Evolutionary conservation across 1,284 basidiomycete genomes (phyloP), one percentile per base, ranked within the genome.

Genomic region (Austroboletus niveus): DNA sequence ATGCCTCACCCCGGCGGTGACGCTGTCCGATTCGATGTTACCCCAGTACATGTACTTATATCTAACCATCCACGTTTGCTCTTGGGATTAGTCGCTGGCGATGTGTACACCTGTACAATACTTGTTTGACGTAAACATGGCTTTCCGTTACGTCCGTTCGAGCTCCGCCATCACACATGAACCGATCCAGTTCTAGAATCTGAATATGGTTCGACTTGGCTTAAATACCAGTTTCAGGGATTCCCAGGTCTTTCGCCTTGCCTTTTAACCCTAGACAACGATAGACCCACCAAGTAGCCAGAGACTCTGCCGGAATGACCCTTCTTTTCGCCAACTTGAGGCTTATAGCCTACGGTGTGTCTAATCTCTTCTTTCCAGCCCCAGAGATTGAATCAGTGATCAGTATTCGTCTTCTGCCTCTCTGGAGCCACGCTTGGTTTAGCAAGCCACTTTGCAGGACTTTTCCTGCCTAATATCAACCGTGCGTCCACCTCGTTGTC

Each of bases 401-500:
- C 57, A 88, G 87, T 82, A 50, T 65, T 69, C 38, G 73, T 85
- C 10, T 76, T 88, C 55, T 57, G 84, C 52, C 72, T 86, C 47
- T 78, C 84, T 41, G 83, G 72, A n/a, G 75, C 78, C 30, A 83
- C 88, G 24, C 76, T 90, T 6, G 88, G 88, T 8, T 67, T 90
- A 35, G 72, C 81, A 5, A 81, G 78, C 7, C 80, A 87, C 65
- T 81, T 89, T 60, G 85, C 81, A 1, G 75, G 57, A 49, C 64
- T 84, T 39, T 90, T 89, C 66, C 70, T 88, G 36, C 85, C 85
- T 1, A 68, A 76, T 47, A 65, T 84, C 27, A 81, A 84, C 63
- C 74, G 87, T 89, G 60, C 49, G 80, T 73, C 6, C 41, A 43
- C 32, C 46, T 29, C 47, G 45, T 38, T 45, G 36, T 35, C 14